A percentile compares a stretch with the other conserved stretches of the same genome.
Evolutionary conservation across 2,329 filamentous ascomycete species (phyloP).

Genomic region (Gliomastix tumulicola): DNA sequence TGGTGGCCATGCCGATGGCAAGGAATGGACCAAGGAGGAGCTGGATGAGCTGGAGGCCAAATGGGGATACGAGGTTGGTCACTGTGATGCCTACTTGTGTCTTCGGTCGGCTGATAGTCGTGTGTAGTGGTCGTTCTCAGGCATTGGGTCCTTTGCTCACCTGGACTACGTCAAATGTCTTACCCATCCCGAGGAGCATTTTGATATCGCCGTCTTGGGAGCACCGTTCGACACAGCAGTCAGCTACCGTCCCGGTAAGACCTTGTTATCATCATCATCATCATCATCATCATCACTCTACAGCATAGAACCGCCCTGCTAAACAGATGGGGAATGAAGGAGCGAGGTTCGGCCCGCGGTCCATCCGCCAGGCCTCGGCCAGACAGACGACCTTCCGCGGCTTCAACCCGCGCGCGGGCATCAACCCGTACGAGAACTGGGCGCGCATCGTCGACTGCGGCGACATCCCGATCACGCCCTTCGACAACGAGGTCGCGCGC

Average conservation of each 20-base stretch:
- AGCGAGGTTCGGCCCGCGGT: conserved; percentile 78
- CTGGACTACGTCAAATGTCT: conserved; percentile 58
- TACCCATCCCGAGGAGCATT: conserved; percentile 49
- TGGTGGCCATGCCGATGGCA: conserved; percentile 21
- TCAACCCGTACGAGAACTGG: conserved; percentile 82
- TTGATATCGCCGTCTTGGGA: conserved; percentile 61
- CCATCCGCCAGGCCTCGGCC: conserved; percentile 76
- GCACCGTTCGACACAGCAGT: conserved; percentile 66
- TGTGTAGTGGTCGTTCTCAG: conserved; percentile 40
- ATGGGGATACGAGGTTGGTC: conserved; percentile 51
- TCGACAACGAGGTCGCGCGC: conserved; percentile 77
- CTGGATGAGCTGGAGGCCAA: conserved; percentile 46
- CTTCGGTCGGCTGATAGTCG: background rate
- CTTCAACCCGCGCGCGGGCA: conserved; percentile 69
- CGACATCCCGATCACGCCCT: conserved; percentile 79
- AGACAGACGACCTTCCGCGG: conserved; percentile 74
- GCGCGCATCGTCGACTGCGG: conserved; percentile 83
- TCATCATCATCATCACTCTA: no score
- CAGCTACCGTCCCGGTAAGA: conserved; percentile 23
- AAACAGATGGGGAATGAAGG: no score
- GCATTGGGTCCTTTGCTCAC: conserved; percentile 66
- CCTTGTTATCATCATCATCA: no score
- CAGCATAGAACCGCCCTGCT: no score
- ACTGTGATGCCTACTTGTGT: background rate
- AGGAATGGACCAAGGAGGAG: conserved; percentile 41